These are phyloP conservation scores for Sclerotinia sclerotiorum DNA, from an alignment of 2,329 filamentous ascomycete species.

Conservation along the genomic window DNA sequence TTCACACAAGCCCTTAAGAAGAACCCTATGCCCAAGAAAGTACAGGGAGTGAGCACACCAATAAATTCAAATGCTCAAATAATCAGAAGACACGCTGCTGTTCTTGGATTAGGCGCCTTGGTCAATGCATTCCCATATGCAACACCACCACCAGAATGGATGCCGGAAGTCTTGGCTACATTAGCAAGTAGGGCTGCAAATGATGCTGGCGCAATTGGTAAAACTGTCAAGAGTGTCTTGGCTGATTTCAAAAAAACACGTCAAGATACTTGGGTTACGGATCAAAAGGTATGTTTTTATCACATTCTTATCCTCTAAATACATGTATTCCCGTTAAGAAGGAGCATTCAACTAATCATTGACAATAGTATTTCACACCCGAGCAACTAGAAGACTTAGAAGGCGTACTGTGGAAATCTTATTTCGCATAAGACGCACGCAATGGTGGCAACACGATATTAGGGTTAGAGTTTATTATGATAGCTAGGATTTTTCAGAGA, in stretches of 20 bases:
- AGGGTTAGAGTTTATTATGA: neutral
- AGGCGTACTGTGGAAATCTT: constrained; percentile 98
- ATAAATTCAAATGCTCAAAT: constrained; percentile 74
- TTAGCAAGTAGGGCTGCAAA: constrained; percentile 82
- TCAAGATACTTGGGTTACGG: constrained; percentile 97
- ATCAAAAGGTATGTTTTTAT: constrained; percentile 79
- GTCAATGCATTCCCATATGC: constrained; percentile 96
- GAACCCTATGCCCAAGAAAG: constrained; percentile 83
- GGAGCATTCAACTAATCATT: constrained; percentile 24
- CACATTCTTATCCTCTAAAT: neutral
- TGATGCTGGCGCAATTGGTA: constrained; percentile 89
- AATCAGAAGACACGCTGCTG: constrained; percentile 81
- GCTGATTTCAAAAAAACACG: constrained; percentile 99
- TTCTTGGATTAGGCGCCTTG: constrained; percentile 84
- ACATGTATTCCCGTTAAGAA: neutral
- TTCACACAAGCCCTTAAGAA: constrained; percentile 76
- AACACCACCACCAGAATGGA: constrained; percentile 87
- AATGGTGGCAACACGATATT: neutral
- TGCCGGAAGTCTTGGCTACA: constrained; percentile 86
- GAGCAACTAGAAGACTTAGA: constrained; percentile 95
- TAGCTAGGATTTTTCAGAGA: neutral
- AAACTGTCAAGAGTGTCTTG: constrained; percentile 89
- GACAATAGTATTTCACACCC: constrained; percentile 70
- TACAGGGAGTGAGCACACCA: constrained; percentile 65
- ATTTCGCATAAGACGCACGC: constrained; percentile 61